phyloP scores from a whole-genome alignment of 2,329 filamentous ascomycete species.

The Sphaerulina vaccinii region DNA sequence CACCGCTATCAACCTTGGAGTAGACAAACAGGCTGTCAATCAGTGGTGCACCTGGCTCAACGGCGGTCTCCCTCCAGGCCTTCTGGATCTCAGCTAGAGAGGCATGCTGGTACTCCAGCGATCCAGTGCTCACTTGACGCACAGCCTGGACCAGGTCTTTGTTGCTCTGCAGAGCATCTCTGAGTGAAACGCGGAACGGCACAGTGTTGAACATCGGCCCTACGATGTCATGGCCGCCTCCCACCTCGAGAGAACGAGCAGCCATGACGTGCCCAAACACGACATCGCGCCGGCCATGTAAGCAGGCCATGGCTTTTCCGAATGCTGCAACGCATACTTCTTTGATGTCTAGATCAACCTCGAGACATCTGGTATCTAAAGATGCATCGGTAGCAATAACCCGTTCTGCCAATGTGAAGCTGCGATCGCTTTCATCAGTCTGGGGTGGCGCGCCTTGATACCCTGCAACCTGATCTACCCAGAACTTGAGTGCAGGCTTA shows the following conservation, averaged over 20 bases:
- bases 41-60: slow-evolving; percentile 7
- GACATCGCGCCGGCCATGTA: slow-evolving; percentile 16
- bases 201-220: slow-evolving; percentile 24
- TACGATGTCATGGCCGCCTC: slow-evolving; percentile 13
- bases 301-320: slow-evolving; percentile 16
- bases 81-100: slow-evolving; percentile 20
- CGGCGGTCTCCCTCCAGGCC: slow-evolving; percentile 7
- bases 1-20: slow-evolving; percentile 7
- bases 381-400: background rate
- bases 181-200: slow-evolving; percentile 14
- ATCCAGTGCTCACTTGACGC: slow-evolving; percentile 8
- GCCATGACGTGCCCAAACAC: slow-evolving; percentile 23
- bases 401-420: slow-evolving; percentile 2
- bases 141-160: slow-evolving; percentile 8
- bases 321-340: slow-evolving; percentile 16
- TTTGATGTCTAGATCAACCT: slow-evolving; percentile 15
- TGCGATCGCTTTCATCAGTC: background rate
- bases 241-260: slow-evolving; percentile 10
- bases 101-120: slow-evolving; percentile 19
- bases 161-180: slow-evolving; percentile 17
- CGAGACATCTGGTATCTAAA: slow-evolving; percentile 6
- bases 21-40: slow-evolving; percentile 21
- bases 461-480: slow-evolving; percentile 13
- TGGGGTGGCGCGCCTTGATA: slow-evolving; percentile 11
- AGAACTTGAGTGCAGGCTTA: slow-evolving; percentile 16